Percentiles rank a stretch among this genome's conserved stretches.
Conservation (phyloP, 1,139 yeast genomes). For the Saccharomyces hybrid region DNA sequence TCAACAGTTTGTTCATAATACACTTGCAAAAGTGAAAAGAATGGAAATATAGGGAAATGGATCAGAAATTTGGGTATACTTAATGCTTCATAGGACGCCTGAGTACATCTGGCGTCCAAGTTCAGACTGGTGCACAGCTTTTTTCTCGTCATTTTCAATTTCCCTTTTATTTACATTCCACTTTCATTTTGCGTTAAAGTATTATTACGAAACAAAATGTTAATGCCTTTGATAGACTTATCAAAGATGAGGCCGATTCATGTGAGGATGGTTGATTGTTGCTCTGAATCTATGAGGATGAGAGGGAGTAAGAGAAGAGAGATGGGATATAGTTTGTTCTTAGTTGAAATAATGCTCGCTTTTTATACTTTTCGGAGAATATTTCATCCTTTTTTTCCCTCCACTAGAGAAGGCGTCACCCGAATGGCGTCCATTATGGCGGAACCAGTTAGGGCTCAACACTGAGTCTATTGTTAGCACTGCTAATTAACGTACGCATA, state of each 20-base stretch:
- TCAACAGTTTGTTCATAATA: not conserved
- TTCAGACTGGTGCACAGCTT: constrained; percentile 36
- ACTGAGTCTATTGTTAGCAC: too few relatives aligned
- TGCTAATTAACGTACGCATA: not conserved
- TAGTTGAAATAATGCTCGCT: constrained; percentile 1
- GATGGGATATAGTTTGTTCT: not conserved
- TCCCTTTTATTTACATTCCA: not conserved
- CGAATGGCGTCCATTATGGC: not conserved
- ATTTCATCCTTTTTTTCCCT: not conserved
- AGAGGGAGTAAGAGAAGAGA: too few relatives aligned
- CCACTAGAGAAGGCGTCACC: not conserved
- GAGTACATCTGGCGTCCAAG: constrained; percentile 18
- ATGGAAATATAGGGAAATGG: not conserved
- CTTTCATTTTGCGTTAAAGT: not conserved
- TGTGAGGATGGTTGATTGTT: not conserved
- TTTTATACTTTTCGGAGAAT: constrained; percentile 3
- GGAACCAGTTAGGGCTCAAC: not conserved
- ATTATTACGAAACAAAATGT: constrained; percentile 1
- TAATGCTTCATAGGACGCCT: constrained; percentile 29
- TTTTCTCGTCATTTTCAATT: constrained; percentile 28
- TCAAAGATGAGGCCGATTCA: constrained; percentile 1
- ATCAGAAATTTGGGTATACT: constrained; percentile 35
- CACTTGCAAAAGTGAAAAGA: not conserved
- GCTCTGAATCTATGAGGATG: not conserved
- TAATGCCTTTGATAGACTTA: constrained; percentile 5